Evolutionary conservation across 192 early-diverging fungal species (phyloP).

Genomic region (Gigaspora rosea): DNA sequence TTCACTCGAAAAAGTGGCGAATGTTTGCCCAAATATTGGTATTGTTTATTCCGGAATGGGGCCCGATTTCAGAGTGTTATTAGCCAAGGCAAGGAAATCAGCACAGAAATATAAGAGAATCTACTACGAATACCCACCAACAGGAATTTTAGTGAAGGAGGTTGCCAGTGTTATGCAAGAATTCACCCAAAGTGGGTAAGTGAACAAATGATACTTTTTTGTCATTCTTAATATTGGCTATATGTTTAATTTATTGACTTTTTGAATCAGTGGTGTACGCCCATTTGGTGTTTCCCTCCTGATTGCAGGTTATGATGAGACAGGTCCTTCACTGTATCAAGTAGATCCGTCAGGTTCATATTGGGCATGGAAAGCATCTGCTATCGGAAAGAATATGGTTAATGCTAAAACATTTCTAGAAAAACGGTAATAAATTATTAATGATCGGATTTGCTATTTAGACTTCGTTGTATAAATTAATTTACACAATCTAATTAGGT

Average conservation of each 20-base stretch:
- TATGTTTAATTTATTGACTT: background rate
- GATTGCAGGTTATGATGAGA: slow-evolving; percentile 92
- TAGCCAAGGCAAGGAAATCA: slow-evolving; percentile 93
- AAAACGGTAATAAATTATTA: slow-evolving; percentile 67
- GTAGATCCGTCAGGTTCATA: slow-evolving; percentile 99
- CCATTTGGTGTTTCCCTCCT: slow-evolving; percentile 99
- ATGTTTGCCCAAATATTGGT: slow-evolving; percentile 91
- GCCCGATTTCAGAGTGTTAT: slow-evolving; percentile 94
- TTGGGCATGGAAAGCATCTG: slow-evolving; percentile 98
- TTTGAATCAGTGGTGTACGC: slow-evolving; percentile 82
- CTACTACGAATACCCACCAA: slow-evolving; percentile 95
- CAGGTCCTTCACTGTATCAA: slow-evolving; percentile 93
- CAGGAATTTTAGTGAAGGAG: slow-evolving; percentile 93
- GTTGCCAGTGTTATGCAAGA: slow-evolving; percentile 98
- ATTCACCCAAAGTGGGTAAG: slow-evolving; percentile 95
- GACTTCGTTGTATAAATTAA: background rate
- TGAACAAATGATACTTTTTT: background rate
- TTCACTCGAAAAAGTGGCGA: slow-evolving; percentile 87
- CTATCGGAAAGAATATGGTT: slow-evolving; percentile 99
- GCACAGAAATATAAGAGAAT: slow-evolving; percentile 94
- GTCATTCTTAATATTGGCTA: background rate
- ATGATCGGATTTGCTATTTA: slow-evolving; percentile 4
- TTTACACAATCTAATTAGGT: slow-evolving; percentile 48
- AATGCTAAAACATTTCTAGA: slow-evolving; percentile 99
- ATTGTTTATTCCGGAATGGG: slow-evolving; percentile 99